Percentiles rank a stretch among this genome's conserved stretches.
These are phyloP conservation scores for Pleurotus djamor DNA, from an alignment of 768 basidiomycete species.

Conservation along the genomic window DNA sequence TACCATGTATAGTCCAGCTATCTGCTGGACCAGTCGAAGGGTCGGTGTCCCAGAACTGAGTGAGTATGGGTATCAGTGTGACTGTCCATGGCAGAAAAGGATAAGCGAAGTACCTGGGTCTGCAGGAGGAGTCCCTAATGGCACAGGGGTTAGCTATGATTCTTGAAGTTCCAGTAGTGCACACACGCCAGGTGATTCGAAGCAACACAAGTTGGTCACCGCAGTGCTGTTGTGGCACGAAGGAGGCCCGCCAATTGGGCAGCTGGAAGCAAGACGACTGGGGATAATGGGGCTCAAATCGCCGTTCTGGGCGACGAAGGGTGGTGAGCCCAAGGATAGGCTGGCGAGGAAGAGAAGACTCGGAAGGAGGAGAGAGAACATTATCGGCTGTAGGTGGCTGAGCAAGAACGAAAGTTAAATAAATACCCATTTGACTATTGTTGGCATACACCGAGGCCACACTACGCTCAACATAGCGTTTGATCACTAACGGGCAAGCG, in stretches of 20 bases:
- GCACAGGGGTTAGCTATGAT: not conserved
- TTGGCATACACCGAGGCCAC: no score
- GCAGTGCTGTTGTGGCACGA: conserved; percentile 15
- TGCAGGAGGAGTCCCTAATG: conserved; percentile 18
- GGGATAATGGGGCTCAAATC: not conserved
- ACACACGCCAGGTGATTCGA: conserved; percentile 17
- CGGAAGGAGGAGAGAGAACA: not conserved
- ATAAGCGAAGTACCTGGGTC: conserved; percentile 12
- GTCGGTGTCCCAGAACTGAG: conserved; percentile 56
- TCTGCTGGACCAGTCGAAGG: conserved; percentile 46
- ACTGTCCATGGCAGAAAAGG: not conserved
- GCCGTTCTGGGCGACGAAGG: not conserved
- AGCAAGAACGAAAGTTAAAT: no score
- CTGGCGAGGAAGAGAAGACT: not conserved
- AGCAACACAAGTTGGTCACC: conserved; percentile 13
- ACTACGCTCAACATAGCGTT: no score
- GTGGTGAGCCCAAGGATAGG: not conserved
- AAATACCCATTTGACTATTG: no score
- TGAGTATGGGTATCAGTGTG: not conserved
- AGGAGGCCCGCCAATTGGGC: not conserved
- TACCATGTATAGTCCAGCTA: conserved; percentile 62
- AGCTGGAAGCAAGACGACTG: not conserved
- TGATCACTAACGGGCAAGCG: no score
- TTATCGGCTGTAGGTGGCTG: not conserved
- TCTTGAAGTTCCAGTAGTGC: not conserved